Evolutionary conservation across 148 eudicot species (phyloP).

Genomic region (Fagopyrum esculentum): DNA sequence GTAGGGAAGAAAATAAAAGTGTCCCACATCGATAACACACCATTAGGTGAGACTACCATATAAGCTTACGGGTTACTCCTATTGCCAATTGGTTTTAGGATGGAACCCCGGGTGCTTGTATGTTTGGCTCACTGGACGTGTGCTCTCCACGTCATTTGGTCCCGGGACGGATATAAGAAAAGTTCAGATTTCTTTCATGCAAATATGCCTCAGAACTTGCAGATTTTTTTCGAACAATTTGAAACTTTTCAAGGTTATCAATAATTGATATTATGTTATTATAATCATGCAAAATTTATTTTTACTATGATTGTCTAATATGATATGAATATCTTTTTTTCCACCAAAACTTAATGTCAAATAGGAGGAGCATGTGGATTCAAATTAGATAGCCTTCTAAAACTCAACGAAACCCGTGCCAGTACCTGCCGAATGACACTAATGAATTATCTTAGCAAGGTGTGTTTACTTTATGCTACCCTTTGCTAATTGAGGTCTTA

Average conservation of each 20-base stretch:
- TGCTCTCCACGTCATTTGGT: no score
- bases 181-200: neutral
- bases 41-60: no score
- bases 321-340: neutral
- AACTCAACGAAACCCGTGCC: constrained; percentile 92
- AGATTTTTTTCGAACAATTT: neutral
- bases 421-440: constrained; percentile 79
- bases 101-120: no score
- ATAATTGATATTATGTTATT: neutral
- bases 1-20: no score
- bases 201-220: neutral
- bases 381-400: constrained; percentile 83
- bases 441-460: constrained; percentile 98
- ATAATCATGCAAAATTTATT: no score
- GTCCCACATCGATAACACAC: no score
- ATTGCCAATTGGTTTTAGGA: no score
- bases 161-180: no score
- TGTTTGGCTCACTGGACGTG: no score
- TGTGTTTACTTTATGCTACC: constrained; percentile 18
- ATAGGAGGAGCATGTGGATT: constrained; percentile 88
- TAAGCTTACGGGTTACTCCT: no score
- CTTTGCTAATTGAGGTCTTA: neutral
- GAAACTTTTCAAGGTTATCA: neutral
- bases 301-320: no score
- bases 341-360: constrained; percentile 7